phyloP scores from a whole-genome alignment of 805 yeast species.

The Metschnikowia continentalis region DNA sequence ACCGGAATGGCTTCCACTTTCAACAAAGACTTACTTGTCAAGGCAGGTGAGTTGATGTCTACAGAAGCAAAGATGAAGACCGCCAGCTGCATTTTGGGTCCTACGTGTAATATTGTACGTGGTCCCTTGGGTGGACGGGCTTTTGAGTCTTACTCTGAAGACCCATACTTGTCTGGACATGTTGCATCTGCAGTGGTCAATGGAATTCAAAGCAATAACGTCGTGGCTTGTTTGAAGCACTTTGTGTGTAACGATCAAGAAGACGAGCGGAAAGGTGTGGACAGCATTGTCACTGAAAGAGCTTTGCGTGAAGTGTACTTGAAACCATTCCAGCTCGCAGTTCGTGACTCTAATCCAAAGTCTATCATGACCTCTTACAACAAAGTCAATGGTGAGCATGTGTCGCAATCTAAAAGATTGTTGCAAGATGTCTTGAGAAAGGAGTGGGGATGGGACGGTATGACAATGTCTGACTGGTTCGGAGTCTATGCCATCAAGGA shows the following conservation, averaged over 20 bases:
- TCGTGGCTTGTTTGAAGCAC: constrained; percentile 59
- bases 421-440: constrained; percentile 45
- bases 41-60: constrained; percentile 52
- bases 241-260: constrained; percentile 62
- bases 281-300: constrained; percentile 21
- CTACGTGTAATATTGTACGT: constrained; percentile 49
- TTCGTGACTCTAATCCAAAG: constrained; percentile 48
- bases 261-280: constrained; percentile 27
- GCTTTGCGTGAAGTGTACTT: constrained; percentile 64
- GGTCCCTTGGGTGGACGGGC: constrained; percentile 62
- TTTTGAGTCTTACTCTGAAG: constrained; percentile 60
- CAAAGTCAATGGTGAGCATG: constrained; percentile 59
- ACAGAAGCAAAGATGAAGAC: constrained; percentile 51
- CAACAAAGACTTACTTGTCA: constrained; percentile 43
- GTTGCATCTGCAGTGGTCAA: constrained; percentile 46
- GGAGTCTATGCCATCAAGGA: constrained; percentile 49
- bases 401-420: constrained; percentile 41
- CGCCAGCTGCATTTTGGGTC: constrained; percentile 44
- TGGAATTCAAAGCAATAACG: constrained; percentile 50
- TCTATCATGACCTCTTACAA: constrained; percentile 62
- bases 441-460: constrained; percentile 58
- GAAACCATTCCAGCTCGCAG: constrained; percentile 59
- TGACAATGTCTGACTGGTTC: constrained; percentile 61
- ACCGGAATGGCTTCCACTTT: constrained; percentile 57
- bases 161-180: constrained; percentile 47